Evolutionary conservation across 2,329 filamentous ascomycete species (phyloP).

Genomic region (Drechslerella dactyloides): DNA sequence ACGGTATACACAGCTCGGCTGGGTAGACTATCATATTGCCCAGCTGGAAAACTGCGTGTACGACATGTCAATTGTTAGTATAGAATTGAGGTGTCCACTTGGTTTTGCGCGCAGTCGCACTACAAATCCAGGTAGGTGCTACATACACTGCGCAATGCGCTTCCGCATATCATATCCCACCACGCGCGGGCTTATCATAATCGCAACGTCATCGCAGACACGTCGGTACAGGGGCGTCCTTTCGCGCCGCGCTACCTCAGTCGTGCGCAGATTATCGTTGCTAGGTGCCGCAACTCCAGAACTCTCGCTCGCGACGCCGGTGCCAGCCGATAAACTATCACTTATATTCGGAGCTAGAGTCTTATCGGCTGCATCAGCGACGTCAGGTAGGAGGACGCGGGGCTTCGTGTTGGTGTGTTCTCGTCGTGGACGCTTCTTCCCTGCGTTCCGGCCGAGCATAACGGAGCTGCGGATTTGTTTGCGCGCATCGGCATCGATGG

Average conservation of each 20-base stretch:
- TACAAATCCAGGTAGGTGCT: too few relatives aligned
- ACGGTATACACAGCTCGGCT: constrained; percentile 20
- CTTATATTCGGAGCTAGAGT: too few relatives aligned
- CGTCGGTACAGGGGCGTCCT: constrained; percentile 2
- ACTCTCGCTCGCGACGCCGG: constrained; percentile 1
- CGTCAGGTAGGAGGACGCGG: constrained; percentile 22
- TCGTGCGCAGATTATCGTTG: neutral
- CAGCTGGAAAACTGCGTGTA: constrained; percentile 24
- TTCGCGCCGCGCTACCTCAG: too few relatives aligned
- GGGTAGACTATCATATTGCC: constrained; percentile 27
- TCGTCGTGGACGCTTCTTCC: constrained; percentile 28
- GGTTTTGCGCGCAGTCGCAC: too few relatives aligned
- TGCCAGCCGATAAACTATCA: too few relatives aligned
- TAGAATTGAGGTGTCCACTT: too few relatives aligned
- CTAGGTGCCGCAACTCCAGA: neutral
- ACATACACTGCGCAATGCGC: constrained; percentile 21
- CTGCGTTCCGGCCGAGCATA: constrained; percentile 37
- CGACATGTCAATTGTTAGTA: too few relatives aligned
- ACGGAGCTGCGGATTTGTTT: constrained; percentile 45
- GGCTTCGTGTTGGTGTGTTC: constrained; percentile 5
- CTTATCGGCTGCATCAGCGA: neutral
- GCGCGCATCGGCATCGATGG: constrained; percentile 39
- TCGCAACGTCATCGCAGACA: constrained; percentile 26
- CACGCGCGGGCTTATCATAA: constrained; percentile 13
- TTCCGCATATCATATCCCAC: constrained; percentile 24